Conservation (phyloP, 371 early-diverging fungal genomes). For the Funneliformis caledonium region DNA sequence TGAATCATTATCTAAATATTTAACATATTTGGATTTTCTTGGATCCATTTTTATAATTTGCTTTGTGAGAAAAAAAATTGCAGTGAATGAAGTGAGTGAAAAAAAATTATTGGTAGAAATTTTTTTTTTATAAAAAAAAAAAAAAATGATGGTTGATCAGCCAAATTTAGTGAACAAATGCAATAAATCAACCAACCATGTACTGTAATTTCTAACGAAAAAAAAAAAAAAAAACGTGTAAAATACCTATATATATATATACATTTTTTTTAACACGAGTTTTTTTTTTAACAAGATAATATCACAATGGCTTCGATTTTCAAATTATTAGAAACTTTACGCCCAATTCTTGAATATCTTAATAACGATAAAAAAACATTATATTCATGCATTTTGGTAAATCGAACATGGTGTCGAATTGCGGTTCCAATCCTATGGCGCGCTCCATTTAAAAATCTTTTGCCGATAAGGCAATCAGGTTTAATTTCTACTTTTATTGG, state of each 20-base stretch:
- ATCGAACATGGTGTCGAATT: slow-evolving; percentile 14
- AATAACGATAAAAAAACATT: not conserved
- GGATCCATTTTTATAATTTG: no score
- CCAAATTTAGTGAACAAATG: no score
- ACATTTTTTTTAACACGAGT: not conserved
- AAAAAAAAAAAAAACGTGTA: no score
- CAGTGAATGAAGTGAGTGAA: no score
- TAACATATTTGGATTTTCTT: no score
- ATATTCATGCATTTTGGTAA: slow-evolving; percentile 14
- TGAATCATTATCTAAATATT: no score
- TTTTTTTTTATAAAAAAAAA: no score
- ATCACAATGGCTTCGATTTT: not conserved
- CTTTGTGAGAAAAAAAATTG: no score
- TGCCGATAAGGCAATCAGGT: not conserved
- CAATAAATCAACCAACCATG: no score
- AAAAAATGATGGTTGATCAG: no score
- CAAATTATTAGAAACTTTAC: not conserved
- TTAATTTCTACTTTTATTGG: not conserved
- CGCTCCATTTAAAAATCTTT: not conserved
- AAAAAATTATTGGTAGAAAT: no score
- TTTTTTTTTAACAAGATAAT: not conserved
- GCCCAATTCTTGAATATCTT: not conserved
- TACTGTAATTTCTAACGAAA: no score
- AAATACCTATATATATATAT: not conserved
- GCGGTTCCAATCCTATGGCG: slow-evolving; percentile 21